phyloP scores from a whole-genome alignment of 768 basidiomycete genomes.

The Trametes coccinea region DNA sequence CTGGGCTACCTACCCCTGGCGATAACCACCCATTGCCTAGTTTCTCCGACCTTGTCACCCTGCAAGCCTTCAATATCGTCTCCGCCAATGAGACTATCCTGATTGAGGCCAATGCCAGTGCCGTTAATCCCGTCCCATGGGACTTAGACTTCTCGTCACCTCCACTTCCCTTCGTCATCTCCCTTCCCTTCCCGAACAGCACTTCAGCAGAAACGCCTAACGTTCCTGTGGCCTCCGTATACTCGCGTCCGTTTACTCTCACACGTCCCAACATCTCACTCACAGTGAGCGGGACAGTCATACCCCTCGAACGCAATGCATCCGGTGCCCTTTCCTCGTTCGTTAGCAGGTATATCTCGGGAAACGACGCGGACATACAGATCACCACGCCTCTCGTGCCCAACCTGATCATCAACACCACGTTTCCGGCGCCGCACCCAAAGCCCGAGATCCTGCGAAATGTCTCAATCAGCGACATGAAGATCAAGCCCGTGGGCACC shows the following conservation, averaged over 20 bases:
- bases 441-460: slow-evolving; percentile 66
- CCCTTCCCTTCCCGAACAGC: slow-evolving; percentile 39
- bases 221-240: slow-evolving; percentile 55
- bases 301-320: slow-evolving; percentile 43
- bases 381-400: slow-evolving; percentile 60
- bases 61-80: slow-evolving; percentile 55
- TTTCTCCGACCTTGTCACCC: slow-evolving; percentile 57
- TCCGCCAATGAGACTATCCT: slow-evolving; percentile 34
- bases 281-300: slow-evolving; percentile 53
- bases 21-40: slow-evolving; percentile 50
- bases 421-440: slow-evolving; percentile 67
- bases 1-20: slow-evolving; percentile 66
- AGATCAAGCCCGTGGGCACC: slow-evolving; percentile 50
- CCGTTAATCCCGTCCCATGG: slow-evolving; percentile 57
- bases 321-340: slow-evolving; percentile 54
- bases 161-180: slow-evolving; percentile 61
- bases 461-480: slow-evolving; percentile 78
- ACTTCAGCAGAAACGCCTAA: background rate
- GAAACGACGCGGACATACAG: slow-evolving; percentile 53
- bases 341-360: slow-evolving; percentile 64
- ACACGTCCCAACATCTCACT: slow-evolving; percentile 71
- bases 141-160: slow-evolving; percentile 53
- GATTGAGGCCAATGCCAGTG: slow-evolving; percentile 51
- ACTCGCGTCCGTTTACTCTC: slow-evolving; percentile 56
- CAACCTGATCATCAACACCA: slow-evolving; percentile 42